Evolutionary conservation across 768 basidiomycete species (phyloP), one percentile per base, ranked within the genome.

Genomic region (Austroboletus eburneus): DNA sequence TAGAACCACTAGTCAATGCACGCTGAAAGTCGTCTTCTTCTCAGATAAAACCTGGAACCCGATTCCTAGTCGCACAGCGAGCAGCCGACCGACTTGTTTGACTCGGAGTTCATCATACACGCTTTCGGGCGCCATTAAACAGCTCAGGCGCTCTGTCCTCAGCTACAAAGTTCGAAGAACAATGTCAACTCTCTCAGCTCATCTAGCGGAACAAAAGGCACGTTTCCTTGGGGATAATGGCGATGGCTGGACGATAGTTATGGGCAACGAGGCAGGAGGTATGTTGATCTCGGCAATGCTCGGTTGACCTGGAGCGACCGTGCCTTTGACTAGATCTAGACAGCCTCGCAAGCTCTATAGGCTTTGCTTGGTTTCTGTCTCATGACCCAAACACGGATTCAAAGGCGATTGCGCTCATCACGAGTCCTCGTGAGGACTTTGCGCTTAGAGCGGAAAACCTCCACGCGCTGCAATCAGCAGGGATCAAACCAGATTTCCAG

Each of bases 211-310:
- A 20, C 67, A 79, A 47, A 90, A 87, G 62, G 59, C 69, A 21
- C 67, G 62, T 21, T 96, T 88, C 58, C 65, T 93, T 18, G 60
- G 57, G 16, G 86, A 83, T 40, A 72, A 74, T 33, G 76, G 71
- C 0, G 54, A 63, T 6, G 77, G 81, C 39, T 98, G 93, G 94
- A 85, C 80, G 0, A 73, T 96, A 5, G 86, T 83, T 0, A 89
- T 93, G 83, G 94, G 95, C 0, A 99, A 99, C 64, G 95, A 98
- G 67, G 91, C 95, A 13, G 94, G 94, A 59, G 95, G 95, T 94
- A 62, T 14, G 46, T 32, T 43, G 17, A 38, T 22, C 34, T 42
- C 21, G 17, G 33, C 43, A 18, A 29, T 13, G 3, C n/a, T 27
- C n/a, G n/a, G n/a, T n/a, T n/a, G n/a, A n/a, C n/a, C n/a, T n/a